These are phyloP conservation scores for Chrysanthemum lavandulifolium DNA, from an alignment of 129 eudicot genomes.

Conservation along the genomic window DNA sequence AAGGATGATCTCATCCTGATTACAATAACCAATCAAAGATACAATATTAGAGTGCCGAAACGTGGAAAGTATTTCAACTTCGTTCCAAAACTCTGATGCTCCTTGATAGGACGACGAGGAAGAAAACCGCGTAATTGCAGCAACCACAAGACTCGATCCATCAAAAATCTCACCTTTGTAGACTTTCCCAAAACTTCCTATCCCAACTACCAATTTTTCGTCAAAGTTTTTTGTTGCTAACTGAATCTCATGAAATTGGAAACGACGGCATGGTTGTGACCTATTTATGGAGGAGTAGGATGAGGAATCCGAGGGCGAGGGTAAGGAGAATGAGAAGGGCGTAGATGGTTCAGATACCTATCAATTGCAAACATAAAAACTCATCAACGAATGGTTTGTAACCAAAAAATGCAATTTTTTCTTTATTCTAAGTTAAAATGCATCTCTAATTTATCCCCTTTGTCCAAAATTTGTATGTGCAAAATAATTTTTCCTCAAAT, in stretches of 20 bases:
- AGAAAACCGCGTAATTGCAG: not conserved
- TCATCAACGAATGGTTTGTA: too few species aligned
- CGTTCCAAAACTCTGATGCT: not conserved
- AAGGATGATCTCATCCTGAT: not conserved
- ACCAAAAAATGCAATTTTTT: too few species aligned
- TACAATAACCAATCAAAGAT: not conserved
- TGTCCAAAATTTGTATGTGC: not conserved
- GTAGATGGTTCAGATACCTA: too few species aligned
- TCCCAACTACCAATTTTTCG: not conserved
- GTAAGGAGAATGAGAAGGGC: too few species aligned
- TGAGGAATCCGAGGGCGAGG: too few species aligned
- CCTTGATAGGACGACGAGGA: not conserved
- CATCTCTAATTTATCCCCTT: too few species aligned
- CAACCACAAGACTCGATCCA: not conserved
- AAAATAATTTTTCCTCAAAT: too few species aligned
- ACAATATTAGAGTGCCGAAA: not conserved
- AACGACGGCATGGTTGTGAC: not conserved
- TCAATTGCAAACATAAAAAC: too few species aligned
- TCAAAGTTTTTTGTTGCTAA: not conserved
- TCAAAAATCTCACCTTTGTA: not conserved
- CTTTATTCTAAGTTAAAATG: too few species aligned
- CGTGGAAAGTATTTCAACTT: not conserved
- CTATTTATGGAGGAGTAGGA: too few species aligned
- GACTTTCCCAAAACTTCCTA: not conserved
- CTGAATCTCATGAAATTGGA: not conserved